A percentile compares a stretch with the other conserved stretches of the same genome.
Evolutionary conservation across 2,329 filamentous ascomycete species (phyloP).

Genomic region (Alternaria metachromatica): DNA sequence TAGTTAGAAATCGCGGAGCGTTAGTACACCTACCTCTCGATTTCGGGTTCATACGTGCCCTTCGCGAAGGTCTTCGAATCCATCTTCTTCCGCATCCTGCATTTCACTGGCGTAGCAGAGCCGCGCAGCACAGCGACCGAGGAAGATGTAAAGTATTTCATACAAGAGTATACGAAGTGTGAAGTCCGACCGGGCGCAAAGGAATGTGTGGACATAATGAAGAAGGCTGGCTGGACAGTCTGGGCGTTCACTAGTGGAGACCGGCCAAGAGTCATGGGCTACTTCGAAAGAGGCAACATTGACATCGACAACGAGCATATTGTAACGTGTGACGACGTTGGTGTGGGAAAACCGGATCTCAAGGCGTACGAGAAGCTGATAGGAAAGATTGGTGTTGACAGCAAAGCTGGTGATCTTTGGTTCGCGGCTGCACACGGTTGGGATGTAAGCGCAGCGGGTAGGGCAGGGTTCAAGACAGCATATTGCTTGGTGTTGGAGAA

Average conservation of each 20-base stretch:
- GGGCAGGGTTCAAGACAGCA: constrained; percentile 60
- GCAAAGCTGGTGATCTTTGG: constrained; percentile 53
- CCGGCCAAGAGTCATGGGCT: constrained; percentile 57
- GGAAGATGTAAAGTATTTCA: constrained; percentile 51
- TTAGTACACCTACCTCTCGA: constrained; percentile 59
- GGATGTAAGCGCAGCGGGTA: constrained; percentile 62
- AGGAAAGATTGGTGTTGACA: constrained; percentile 48
- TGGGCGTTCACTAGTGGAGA: constrained; percentile 64
- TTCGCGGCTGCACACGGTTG: constrained; percentile 67
- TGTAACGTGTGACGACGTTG: constrained; percentile 58
- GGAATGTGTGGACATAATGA: constrained; percentile 54
- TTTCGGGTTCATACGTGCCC: constrained; percentile 53
- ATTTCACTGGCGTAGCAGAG: constrained; percentile 52
- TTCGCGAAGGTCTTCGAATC: constrained; percentile 54
- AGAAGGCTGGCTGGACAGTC: constrained; percentile 57
- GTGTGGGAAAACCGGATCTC: constrained; percentile 59
- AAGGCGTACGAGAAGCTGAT: constrained; percentile 56
- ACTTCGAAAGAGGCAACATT: constrained; percentile 58
- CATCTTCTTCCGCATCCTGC: constrained; percentile 58
- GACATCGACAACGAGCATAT: constrained; percentile 61
- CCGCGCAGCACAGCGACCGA: constrained; percentile 53
- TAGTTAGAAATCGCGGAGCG: constrained; percentile 58
- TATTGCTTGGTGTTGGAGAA: constrained; percentile 62
- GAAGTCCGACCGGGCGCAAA: constrained; percentile 48
- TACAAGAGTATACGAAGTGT: constrained; percentile 47